These are phyloP conservation scores for Magnusiomyces suaveolens DNA, from an alignment of 1,139 yeast genomes.

Conservation along the genomic window DNA sequence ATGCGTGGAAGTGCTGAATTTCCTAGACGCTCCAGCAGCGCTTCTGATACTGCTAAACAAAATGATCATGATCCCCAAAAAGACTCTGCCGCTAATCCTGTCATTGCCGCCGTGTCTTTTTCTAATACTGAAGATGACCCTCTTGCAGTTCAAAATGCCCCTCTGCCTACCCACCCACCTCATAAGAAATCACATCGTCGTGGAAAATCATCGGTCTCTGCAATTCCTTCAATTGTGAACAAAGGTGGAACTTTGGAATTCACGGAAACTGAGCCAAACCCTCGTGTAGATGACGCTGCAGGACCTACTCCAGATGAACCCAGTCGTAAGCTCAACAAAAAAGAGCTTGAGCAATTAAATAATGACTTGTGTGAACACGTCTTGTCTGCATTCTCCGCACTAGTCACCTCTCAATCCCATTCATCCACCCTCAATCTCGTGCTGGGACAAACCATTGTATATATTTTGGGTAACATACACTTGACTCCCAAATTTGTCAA, in stretches of 20 bases:
- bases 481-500: conserved; percentile 6
- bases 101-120: background rate
- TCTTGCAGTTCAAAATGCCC: background rate
- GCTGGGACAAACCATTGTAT: conserved; percentile 12
- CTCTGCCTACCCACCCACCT: background rate
- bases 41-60: background rate
- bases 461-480: conserved; percentile 8
- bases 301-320: background rate
- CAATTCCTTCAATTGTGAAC: background rate
- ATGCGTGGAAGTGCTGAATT: background rate
- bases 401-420: background rate
- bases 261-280: background rate
- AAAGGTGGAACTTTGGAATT: background rate
- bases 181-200: background rate
- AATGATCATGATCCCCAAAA: background rate
- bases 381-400: background rate
- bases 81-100: background rate
- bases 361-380: conserved; percentile 3
- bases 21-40: background rate
- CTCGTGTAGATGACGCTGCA: background rate
- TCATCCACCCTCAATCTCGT: conserved; percentile 4
- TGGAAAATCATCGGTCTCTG: background rate
- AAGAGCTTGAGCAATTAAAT: conserved; percentile 2
- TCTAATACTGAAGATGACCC: background rate
- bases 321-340: conserved; percentile 3